Percentiles rank a stretch among this genome's conserved stretches.
Evolutionary conservation across 2,329 filamentous ascomycete species (phyloP).

Genomic region (Neoarthrinium moseri): DNA sequence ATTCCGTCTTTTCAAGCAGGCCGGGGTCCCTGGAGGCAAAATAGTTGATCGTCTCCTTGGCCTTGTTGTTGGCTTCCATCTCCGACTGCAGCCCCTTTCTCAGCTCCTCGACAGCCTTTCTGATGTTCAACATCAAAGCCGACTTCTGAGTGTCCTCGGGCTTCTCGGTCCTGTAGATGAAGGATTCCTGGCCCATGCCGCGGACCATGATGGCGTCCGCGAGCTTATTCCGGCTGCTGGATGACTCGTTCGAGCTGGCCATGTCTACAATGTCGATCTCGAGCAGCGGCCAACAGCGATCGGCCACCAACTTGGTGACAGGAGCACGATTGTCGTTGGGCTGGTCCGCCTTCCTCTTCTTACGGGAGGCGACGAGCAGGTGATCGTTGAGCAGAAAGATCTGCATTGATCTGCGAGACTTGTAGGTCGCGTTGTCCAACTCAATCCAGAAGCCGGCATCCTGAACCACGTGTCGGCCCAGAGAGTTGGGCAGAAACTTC

Average conservation of each 20-base stretch:
- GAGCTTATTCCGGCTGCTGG: constrained; percentile 60
- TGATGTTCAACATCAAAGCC: constrained; percentile 80
- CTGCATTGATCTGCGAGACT: constrained; percentile 83
- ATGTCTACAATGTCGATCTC: constrained; percentile 94
- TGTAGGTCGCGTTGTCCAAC: constrained; percentile 96
- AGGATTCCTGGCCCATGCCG: constrained; percentile 81
- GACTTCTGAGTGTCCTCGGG: constrained; percentile 76
- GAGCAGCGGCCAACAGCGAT: constrained; percentile 89
- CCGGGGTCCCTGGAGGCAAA: constrained; percentile 77
- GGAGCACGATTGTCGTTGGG: constrained; percentile 50
- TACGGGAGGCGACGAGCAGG: constrained; percentile 83
- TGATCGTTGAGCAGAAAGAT: constrained; percentile 95
- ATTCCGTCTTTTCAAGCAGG: constrained; percentile 73
- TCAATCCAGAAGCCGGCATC: constrained; percentile 95
- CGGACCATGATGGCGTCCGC: constrained; percentile 88
- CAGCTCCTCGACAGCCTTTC: constrained; percentile 89
- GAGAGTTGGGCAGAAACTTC: constrained; percentile 88
- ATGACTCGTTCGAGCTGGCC: constrained; percentile 62
- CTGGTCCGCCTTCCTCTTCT: constrained; percentile 84
- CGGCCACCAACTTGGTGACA: constrained; percentile 79
- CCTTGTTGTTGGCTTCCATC: constrained; percentile 81
- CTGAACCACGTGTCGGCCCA: constrained; percentile 90
- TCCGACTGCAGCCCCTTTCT: constrained; percentile 83
- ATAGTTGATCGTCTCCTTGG: constrained; percentile 82
- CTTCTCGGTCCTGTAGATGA: constrained; percentile 90